These are phyloP conservation scores for Calonectria pseudoturangicola DNA, from an alignment of 2,329 filamentous ascomycete genomes.

Conservation along the genomic window DNA sequence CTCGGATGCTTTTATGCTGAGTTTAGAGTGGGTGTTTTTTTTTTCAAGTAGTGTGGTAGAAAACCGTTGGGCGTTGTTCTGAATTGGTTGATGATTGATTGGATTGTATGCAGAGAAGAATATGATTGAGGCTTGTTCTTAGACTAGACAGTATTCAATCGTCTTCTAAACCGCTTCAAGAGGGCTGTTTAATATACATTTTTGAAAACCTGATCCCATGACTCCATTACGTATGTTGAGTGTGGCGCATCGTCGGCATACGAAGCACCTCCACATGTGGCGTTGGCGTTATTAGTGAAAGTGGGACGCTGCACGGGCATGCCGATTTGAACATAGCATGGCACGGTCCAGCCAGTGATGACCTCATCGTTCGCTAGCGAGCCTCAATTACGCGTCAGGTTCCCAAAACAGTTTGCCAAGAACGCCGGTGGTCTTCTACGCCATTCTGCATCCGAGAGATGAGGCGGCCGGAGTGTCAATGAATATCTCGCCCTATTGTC, in stretches of 20 bases:
- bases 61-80: not conserved
- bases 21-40: not conserved
- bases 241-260: not conserved
- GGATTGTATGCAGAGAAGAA: not conserved
- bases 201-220: not conserved
- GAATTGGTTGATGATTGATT: not conserved
- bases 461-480: too few species aligned
- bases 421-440: too few species aligned
- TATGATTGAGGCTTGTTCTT: not conserved
- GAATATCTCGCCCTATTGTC: too few species aligned
- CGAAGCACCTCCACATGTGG: slow-evolving; percentile 7
- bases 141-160: not conserved
- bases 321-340: not conserved
- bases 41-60: not conserved
- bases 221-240: not conserved
- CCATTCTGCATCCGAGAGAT: too few species aligned
- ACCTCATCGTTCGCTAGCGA: slow-evolving; percentile 1
- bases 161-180: too few species aligned
- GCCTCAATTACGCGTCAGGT: not conserved
- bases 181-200: not conserved
- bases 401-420: not conserved
- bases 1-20: too few species aligned
- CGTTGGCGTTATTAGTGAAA: not conserved
- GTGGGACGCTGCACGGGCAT: slow-evolving; percentile 1
- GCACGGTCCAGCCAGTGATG: slow-evolving; percentile 2